A percentile compares a stretch with the other conserved stretches of the same genome.
phyloP scores from a whole-genome alignment of 371 early-diverging fungal species.

The Dipsacomyces acuminosporus region DNA sequence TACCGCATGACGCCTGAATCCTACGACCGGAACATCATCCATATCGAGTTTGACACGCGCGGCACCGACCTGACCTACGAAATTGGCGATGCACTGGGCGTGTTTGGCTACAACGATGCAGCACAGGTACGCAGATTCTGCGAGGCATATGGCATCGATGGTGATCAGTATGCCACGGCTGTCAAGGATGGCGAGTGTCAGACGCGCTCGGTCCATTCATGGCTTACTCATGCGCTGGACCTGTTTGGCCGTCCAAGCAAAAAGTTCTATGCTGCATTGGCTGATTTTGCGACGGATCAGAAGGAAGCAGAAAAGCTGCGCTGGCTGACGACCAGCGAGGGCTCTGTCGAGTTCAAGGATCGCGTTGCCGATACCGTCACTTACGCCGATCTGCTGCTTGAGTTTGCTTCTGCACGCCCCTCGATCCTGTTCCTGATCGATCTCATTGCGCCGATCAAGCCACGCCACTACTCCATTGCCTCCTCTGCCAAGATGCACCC shows the following conservation, averaged over 20 bases:
- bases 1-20: slow-evolving; percentile 74
- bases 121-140: slow-evolving; percentile 69
- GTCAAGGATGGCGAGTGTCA: slow-evolving; percentile 51
- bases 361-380: slow-evolving; percentile 79
- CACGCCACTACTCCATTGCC: slow-evolving; percentile 93
- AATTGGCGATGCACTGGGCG: slow-evolving; percentile 90
- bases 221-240: slow-evolving; percentile 78
- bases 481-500: slow-evolving; percentile 82
- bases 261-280: slow-evolving; percentile 80
- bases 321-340: slow-evolving; percentile 67
- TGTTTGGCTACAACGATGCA: slow-evolving; percentile 82
- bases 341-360: slow-evolving; percentile 72
- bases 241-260: slow-evolving; percentile 92
- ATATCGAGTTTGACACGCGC: slow-evolving; percentile 86
- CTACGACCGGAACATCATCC: slow-evolving; percentile 94
- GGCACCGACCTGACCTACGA: slow-evolving; percentile 76
- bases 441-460: slow-evolving; percentile 80
- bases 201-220: slow-evolving; percentile 69
- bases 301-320: slow-evolving; percentile 68
- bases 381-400: slow-evolving; percentile 79
- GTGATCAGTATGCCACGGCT: slow-evolving; percentile 56
- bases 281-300: slow-evolving; percentile 64
- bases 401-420: slow-evolving; percentile 80
- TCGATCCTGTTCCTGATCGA: slow-evolving; percentile 63
- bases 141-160: slow-evolving; percentile 65